Evolutionary conservation across 305 asterid species (phyloP), one percentile per base, ranked within the genome.

Genomic region (Striga hermonthica): DNA sequence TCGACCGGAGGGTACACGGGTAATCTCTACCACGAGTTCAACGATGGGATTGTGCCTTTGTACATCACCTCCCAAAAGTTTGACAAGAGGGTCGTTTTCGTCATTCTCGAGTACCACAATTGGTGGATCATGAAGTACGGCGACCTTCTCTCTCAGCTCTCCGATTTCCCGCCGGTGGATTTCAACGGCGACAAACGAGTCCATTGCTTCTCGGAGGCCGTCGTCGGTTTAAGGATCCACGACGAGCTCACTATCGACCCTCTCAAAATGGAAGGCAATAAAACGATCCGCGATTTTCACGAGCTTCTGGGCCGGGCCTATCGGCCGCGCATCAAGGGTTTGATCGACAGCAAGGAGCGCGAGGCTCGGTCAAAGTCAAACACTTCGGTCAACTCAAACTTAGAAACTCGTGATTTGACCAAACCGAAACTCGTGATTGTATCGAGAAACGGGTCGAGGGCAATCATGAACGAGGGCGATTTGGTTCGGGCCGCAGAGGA

Each of bases 41-140:
- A 88, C 34, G 95, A 88, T 0, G 95, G 95, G 75, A 78, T 88
- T n/a, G 13, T 85, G 48, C 95, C 95, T 31, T 70, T 88, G 4
- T 88, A 80, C 78, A 85, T 88, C 37, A 88, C 95, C 22, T 85
- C 93, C 43, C 90, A 82, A 43, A 81, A 71, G 9, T 22, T 83
- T 45, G 80, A 85, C 77, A 83, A 76, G 77, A 85, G 76, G 74
- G 95, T 88, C 39, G 87, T 83, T 31, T 85, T 85, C 47, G 90
- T 82, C 75, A 85, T 88, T 43, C 89, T 85, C 57, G 95, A 88
- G 62, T 88, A 85, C 69, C 95, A 88, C 61, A 16, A 60, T 16
- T 88, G 99, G 97, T 93, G 98, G 97, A 62, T 84, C 39, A 82
- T 77, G 47, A 93, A 93, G 70, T 93, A 93, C 36, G 91, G 85